These are phyloP conservation scores for Daldinia eschscholtzii DNA, from an alignment of 2,329 filamentous ascomycete genomes.

Conservation along the genomic window DNA sequence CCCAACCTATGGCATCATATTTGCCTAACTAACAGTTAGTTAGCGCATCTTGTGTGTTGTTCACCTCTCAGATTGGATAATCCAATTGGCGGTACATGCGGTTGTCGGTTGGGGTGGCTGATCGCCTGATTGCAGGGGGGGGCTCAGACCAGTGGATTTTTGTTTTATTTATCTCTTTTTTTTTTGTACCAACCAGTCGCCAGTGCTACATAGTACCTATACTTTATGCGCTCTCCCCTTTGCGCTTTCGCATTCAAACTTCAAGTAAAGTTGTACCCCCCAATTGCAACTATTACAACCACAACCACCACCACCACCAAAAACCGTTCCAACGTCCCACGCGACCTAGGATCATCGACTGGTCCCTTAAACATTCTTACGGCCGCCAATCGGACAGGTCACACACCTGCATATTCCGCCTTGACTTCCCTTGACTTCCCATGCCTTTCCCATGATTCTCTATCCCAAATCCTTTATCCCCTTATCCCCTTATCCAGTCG, in stretches of 20 bases:
- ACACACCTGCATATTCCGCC: conserved; percentile 41
- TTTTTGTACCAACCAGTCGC: conserved; percentile 5
- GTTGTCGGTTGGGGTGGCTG: conserved; percentile 14
- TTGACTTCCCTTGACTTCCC: conserved; percentile 21
- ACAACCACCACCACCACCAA: no score
- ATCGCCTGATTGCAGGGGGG: conserved; percentile 6
- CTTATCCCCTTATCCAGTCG: conserved; percentile 22
- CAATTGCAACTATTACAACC: conserved; percentile 20
- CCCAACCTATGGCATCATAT: conserved; percentile 36
- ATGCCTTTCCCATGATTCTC: conserved; percentile 38
- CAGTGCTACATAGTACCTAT: not conserved
- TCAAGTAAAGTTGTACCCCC: conserved; percentile 25
- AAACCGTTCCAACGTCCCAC: conserved; percentile 38
- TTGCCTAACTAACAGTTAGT: conserved; percentile 37
- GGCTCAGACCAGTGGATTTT: not conserved
- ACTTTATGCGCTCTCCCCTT: conserved; percentile 6
- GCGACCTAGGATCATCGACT: conserved; percentile 47
- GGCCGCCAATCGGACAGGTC: conserved; percentile 44
- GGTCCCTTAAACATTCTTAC: conserved; percentile 29
- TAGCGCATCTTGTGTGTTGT: conserved; percentile 17
- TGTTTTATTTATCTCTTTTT: not conserved
- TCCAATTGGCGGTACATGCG: conserved; percentile 31
- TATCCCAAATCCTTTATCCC: conserved; percentile 7
- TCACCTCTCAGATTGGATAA: conserved; percentile 28
- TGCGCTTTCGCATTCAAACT: not conserved